Evolutionary conservation across 2,329 filamentous ascomycete genomes (phyloP).

Genomic region (Exophiala dermatitidis): DNA sequence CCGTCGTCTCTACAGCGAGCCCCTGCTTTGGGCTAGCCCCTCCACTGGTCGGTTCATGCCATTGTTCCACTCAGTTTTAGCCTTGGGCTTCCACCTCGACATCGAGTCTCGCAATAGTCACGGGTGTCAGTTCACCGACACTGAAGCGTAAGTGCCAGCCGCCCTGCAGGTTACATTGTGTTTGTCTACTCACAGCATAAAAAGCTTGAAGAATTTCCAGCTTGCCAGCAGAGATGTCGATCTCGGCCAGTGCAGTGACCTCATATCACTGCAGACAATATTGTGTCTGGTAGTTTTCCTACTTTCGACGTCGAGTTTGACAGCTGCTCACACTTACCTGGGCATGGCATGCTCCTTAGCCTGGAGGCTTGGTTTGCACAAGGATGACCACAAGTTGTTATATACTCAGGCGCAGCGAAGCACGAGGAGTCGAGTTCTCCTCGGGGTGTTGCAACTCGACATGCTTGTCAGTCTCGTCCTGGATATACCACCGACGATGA

Average conservation of each 20-base stretch:
- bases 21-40: slow-evolving; percentile 1
- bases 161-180: neutral
- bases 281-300: slow-evolving; percentile 18
- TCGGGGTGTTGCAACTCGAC: slow-evolving; percentile 19
- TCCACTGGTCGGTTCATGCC: slow-evolving; percentile 12
- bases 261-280: slow-evolving; percentile 18
- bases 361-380: slow-evolving; percentile 19
- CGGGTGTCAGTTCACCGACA: slow-evolving; percentile 16
- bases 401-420: slow-evolving; percentile 10
- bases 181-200: neutral
- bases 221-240: slow-evolving; percentile 14
- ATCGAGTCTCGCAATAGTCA: slow-evolving; percentile 8
- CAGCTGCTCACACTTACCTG: slow-evolving; percentile 18
- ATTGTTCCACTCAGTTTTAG: slow-evolving; percentile 19
- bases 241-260: slow-evolving; percentile 12
- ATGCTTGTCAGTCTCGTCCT: slow-evolving; percentile 20
- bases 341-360: slow-evolving; percentile 19
- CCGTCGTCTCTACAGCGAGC: slow-evolving; percentile 13
- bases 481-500: slow-evolving; percentile 19
- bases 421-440: slow-evolving; percentile 12
- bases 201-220: slow-evolving; percentile 16
- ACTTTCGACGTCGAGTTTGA: slow-evolving; percentile 19
- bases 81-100: slow-evolving; percentile 16
- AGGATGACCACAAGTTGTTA: slow-evolving; percentile 3
- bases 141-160: slow-evolving; percentile 15